Percentiles rank a stretch among this genome's conserved stretches.
These are phyloP conservation scores for Xylaria acuta DNA, from an alignment of 495 filamentous ascomycete genomes.

Conservation along the genomic window DNA sequence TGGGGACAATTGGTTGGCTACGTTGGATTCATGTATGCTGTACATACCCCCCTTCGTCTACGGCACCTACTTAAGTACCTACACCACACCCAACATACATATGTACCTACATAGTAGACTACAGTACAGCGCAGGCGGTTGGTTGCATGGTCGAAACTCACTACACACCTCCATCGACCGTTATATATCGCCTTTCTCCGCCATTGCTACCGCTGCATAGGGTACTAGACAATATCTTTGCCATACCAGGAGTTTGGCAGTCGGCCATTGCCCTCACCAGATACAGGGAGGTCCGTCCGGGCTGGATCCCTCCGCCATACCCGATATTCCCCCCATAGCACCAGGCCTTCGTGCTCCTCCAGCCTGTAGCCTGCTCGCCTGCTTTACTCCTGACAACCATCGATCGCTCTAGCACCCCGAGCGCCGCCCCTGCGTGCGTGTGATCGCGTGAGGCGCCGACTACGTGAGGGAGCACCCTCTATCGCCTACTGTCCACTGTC, in stretches of 20 bases:
- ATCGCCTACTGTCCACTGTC: not conserved
- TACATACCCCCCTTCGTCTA: constrained; percentile 8
- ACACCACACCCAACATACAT: too few species aligned
- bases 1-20: constrained; percentile 11
- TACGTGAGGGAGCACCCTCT: not conserved
- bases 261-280: not conserved
- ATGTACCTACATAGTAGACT: not conserved
- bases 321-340: constrained; percentile 25
- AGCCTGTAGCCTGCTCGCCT: not conserved
- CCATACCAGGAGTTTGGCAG: not conserved
- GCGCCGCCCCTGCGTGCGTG: not conserved
- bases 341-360: constrained; percentile 1
- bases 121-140: constrained; percentile 10
- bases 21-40: constrained; percentile 10
- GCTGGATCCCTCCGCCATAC: constrained; percentile 23
- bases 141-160: constrained; percentile 9
- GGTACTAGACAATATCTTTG: constrained; percentile 4
- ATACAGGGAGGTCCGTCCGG: not conserved
- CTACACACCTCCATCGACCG: not conserved
- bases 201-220: constrained; percentile 5
- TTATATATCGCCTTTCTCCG: constrained; percentile 4
- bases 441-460: not conserved
- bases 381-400: constrained; percentile 4
- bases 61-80: constrained; percentile 1
- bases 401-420: constrained; percentile 7